A percentile compares a stretch with the other conserved stretches of the same genome.
phyloP scores from a whole-genome alignment of 345 rosid species.

The Toxicodendron radicans region DNA sequence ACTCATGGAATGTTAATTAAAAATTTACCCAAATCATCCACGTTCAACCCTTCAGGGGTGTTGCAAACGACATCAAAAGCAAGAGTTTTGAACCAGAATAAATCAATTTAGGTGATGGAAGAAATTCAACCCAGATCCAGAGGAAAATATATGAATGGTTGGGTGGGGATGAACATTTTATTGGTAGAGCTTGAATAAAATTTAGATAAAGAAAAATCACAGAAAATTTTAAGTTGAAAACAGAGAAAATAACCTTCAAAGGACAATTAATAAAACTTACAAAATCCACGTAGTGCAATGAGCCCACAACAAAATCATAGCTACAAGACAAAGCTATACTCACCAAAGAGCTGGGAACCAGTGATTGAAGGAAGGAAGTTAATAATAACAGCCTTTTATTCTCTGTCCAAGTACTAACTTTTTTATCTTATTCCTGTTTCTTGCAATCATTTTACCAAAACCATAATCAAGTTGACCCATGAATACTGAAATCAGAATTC shows the following conservation, averaged over 20 bases:
- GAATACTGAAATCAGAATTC: conserved; percentile 1
- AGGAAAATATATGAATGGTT: too few relatives aligned
- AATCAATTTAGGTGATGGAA: not conserved
- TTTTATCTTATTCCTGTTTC: conserved; percentile 13
- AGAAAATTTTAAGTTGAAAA: not conserved
- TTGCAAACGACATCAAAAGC: not conserved
- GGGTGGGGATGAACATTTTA: not conserved
- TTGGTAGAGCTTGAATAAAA: not conserved
- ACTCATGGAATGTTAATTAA: not conserved
- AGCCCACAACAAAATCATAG: conserved; percentile 3
- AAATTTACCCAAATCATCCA: not conserved
- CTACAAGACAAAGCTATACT: not conserved
- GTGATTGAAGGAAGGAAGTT: not conserved
- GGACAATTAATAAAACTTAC: not conserved
- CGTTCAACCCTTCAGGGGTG: not conserved
- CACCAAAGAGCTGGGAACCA: conserved; percentile 8
- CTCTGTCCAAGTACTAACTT: not conserved
- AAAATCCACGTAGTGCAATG: not conserved
- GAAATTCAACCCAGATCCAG: not conserved
- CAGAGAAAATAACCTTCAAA: not conserved
- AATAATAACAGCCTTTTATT: not conserved
- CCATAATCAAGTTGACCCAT: conserved; percentile 2
- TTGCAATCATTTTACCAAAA: conserved; percentile 5
- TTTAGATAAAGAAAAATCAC: not conserved
- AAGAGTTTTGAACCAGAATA: too few relatives aligned